A percentile compares a stretch with the other conserved stretches of the same genome.
phyloP scores from a whole-genome alignment of 2,329 filamentous ascomycete genomes.

The Xylaria sp. region DNA sequence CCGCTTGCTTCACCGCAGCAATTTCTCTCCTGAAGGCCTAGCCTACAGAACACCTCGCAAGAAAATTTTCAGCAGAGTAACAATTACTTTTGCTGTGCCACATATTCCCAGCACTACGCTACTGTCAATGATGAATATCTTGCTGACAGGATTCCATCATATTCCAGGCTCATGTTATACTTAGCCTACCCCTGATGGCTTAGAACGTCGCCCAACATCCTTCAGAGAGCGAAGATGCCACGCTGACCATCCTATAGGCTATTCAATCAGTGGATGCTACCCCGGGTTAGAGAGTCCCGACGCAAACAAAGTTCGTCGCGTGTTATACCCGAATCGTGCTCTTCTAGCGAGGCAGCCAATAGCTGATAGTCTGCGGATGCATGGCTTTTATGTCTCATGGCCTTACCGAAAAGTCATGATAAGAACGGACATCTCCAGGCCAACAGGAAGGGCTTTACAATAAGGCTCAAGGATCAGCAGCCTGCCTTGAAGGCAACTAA shows the following conservation, averaged over 20 bases:
- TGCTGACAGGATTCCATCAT: slow-evolving; percentile 6
- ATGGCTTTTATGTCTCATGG: neutral
- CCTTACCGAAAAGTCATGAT: neutral
- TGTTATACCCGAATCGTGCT: neutral
- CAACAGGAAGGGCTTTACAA: neutral
- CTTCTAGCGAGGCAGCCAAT: neutral
- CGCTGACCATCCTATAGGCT: slow-evolving; percentile 2
- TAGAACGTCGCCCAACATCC: neutral
- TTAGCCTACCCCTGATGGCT: neutral
- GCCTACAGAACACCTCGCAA: slow-evolving; percentile 4
- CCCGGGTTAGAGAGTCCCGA: neutral
- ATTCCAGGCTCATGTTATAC: neutral
- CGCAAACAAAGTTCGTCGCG: neutral
- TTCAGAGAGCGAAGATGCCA: neutral
- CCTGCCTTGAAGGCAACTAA: neutral
- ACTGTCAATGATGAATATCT: neutral
- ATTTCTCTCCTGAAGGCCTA: slow-evolving; percentile 1
- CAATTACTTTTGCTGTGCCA: neutral
- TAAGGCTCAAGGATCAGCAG: neutral
- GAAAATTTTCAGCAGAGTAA: slow-evolving; percentile 8
- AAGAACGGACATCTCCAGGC: neutral
- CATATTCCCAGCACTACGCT: neutral
- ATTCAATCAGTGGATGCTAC: neutral
- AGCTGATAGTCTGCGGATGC: neutral
- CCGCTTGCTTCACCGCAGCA: slow-evolving; percentile 3